phyloP scores from a whole-genome alignment of 345 rosid species.

The Anacardium occidentale region DNA sequence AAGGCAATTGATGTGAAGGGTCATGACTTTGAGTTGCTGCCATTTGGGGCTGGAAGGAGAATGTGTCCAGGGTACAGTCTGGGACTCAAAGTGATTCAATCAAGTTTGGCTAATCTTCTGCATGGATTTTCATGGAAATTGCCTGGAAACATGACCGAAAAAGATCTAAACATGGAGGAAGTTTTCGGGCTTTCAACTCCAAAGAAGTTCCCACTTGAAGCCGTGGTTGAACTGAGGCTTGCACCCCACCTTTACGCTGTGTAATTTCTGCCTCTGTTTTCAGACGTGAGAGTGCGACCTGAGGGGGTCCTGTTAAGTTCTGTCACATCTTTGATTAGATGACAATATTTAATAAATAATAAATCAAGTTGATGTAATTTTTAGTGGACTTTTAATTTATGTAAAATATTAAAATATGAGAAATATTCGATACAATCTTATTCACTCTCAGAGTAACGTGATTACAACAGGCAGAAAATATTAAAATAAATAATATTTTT shows the following conservation, averaged over 20 bases:
- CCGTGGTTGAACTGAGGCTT: slow-evolving; percentile 46
- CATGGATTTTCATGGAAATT: slow-evolving; percentile 64
- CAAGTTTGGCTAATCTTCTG: slow-evolving; percentile 50
- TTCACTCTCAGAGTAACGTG: too few relatives aligned
- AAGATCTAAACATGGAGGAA: slow-evolving; percentile 60
- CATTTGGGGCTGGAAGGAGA: slow-evolving; percentile 71
- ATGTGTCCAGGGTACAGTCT: slow-evolving; percentile 74
- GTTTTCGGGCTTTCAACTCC: slow-evolving; percentile 55
- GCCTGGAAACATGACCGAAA: slow-evolving; percentile 28
- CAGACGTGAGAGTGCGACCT: too few relatives aligned
- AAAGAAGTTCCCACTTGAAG: slow-evolving; percentile 43
- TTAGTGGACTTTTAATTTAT: too few relatives aligned
- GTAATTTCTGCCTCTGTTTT: not conserved
- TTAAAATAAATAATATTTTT: too few relatives aligned
- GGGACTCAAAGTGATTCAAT: slow-evolving; percentile 56
- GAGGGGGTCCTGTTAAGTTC: too few relatives aligned
- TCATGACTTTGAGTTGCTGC: slow-evolving; percentile 53
- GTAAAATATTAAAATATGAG: too few relatives aligned
- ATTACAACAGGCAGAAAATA: too few relatives aligned
- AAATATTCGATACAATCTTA: too few relatives aligned
- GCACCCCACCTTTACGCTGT: slow-evolving; percentile 34
- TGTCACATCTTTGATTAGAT: too few relatives aligned
- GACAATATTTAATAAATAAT: too few relatives aligned
- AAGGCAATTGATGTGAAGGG: slow-evolving; percentile 53
- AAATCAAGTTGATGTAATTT: too few relatives aligned